Evolutionary conservation across 1,284 basidiomycete species (phyloP), one percentile per base, ranked within the genome.

Genomic region (Mycosarcoma mackinlayi): DNA sequence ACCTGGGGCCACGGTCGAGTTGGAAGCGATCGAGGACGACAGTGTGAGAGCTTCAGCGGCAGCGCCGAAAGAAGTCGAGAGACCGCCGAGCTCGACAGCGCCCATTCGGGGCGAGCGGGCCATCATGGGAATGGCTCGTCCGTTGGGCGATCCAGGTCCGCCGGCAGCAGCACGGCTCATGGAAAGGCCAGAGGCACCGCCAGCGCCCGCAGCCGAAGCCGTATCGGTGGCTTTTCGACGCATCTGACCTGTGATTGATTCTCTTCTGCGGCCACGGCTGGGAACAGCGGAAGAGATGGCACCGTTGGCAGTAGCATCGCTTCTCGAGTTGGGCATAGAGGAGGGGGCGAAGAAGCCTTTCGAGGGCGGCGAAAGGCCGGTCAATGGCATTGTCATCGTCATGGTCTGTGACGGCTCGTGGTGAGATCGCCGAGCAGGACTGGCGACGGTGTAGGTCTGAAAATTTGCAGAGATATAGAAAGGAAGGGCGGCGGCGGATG

Each of bases 31-130:
- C 11, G 71, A 74, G 3, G 72, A 66, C 9, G 72, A 67, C 19
- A 73, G 46, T 30, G 74, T 67, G 47, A 78, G 64, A 1, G 78
- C 78, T 39, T 80, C 78, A 14, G 73, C 80, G 16, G 80, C 80
- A 6, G 80, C 74, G 25, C 79, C 79, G 16, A 82, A 78, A 21
- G 77, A 79, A 7, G 79, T 76, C 10, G 80, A 78, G 14, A 76
- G 69, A 34, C 55, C 48, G 19, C 63, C 52, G 54, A 71, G 62
- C 49, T 64, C 65, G 28, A 47, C 49, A 18, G 56, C 46, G 23
- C 53, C 62, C 54, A 59, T 51, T n/a, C 68, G 51, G 21, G 69
- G 69, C 11, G 65, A 68, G 42, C 75, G 63, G 13, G 55, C 41
- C 37, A 56, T 41, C 49, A 51, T 59, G 31, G 75, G 72, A 13